Base-by-base conservation (phyloP, 805 yeast genomes). In the Yamadazyma paraphyllophila region DNA sequence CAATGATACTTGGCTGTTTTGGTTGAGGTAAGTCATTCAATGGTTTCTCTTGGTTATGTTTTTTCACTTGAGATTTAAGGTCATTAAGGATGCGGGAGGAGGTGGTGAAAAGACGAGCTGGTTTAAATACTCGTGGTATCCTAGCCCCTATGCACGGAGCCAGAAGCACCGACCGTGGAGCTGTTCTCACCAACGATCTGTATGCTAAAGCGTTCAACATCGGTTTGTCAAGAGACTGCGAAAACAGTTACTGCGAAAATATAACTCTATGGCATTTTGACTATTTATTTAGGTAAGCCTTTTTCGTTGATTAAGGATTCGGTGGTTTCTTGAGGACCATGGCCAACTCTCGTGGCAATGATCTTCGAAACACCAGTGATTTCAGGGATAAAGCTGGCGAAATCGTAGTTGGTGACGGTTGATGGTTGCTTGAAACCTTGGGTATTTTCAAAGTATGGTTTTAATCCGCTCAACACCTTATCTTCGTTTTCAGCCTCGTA, bases 311-410 rank as follows among this genome's bases (percentile, higher is more conserved):
- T 74, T 56, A 88, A 74, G 20, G 75, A 67, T 49, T 79, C 80
- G 2, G 67, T 54, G 16, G 83, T 76, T 45, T 72, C 77, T 62
- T 76, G 81, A 11, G 98, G 97, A 37, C 97, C 98, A 17, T 80
- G 80, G 29, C 98, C 99, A 44, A 89, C 91, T 55, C 78, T 69
- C 12, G 99, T 91, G 58, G 86, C 71, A 55, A 94, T 94, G 33
- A 94, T 80, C 58, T 85, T 83, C 39, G 92, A 80, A 42, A 94
- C 91, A 39, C 96, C 96, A 45, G 72, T 71, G 36, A 86, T 67
- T 33, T 78, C 82, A 13, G 67, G 62, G 54, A 77, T 81, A 55
- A 76, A 71, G 36, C 66, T 67, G 35, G 65, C 67, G 51, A 71
- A 66, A 30, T 56, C 61, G 49, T 35, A 50, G 37, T 39, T 55